Percentiles rank a stretch among this genome's conserved stretches.
phyloP scores from a whole-genome alignment of 2,329 filamentous ascomycete genomes.

The Leptographium wingfieldii region DNA sequence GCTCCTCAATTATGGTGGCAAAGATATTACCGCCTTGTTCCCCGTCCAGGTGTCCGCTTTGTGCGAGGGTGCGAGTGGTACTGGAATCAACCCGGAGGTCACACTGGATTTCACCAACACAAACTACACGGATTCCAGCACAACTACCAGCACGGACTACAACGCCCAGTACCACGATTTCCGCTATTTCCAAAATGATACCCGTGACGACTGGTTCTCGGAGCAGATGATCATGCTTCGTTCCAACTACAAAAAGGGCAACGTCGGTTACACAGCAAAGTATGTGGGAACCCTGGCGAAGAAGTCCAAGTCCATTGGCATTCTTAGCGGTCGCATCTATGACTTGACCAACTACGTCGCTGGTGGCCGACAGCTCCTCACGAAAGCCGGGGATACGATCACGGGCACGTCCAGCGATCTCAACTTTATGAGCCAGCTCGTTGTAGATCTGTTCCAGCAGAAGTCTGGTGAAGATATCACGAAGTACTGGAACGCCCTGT shows the following conservation, averaged over 20 bases:
- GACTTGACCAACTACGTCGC: slow-evolving; percentile 75
- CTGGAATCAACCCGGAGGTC: slow-evolving; percentile 54
- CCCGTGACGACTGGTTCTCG: slow-evolving; percentile 79
- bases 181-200: slow-evolving; percentile 69
- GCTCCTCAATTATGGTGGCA: slow-evolving; percentile 70
- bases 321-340: slow-evolving; percentile 69
- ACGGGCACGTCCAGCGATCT: slow-evolving; percentile 32
- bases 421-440: slow-evolving; percentile 68
- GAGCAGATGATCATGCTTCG: slow-evolving; percentile 75
- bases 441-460: slow-evolving; percentile 65
- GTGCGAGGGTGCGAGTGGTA: slow-evolving; percentile 63
- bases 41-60: slow-evolving; percentile 89
- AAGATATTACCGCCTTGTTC: slow-evolving; percentile 80
- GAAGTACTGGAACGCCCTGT: slow-evolving; percentile 66
- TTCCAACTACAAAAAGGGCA: slow-evolving; percentile 71
- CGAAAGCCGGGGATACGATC: slow-evolving; percentile 36
- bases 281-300: slow-evolving; percentile 60
- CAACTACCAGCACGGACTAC: slow-evolving; percentile 49
- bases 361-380: slow-evolving; percentile 57
- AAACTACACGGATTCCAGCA: slow-evolving; percentile 60
- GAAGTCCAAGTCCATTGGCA: slow-evolving; percentile 57
- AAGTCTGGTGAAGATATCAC: slow-evolving; percentile 69
- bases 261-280: slow-evolving; percentile 66
- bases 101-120: slow-evolving; percentile 69
- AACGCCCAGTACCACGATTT: slow-evolving; percentile 89